Conservation (phyloP, 768 basidiomycete species). For the Boletus subcaerulescens region DNA sequence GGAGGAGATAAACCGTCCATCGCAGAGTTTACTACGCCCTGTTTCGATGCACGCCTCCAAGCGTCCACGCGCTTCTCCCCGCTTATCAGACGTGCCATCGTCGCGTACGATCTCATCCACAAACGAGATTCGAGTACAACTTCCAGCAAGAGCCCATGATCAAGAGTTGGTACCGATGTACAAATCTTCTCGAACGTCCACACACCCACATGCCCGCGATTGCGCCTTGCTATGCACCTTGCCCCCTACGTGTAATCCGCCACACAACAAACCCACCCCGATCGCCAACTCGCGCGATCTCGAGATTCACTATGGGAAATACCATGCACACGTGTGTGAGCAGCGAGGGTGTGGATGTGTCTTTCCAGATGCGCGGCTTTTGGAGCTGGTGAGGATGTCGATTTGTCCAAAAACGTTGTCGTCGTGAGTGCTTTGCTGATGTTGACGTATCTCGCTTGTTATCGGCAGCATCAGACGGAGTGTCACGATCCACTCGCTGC, state of each 20-base stretch:
- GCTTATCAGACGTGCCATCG: conserved; percentile 34
- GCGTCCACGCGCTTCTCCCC: conserved; percentile 30
- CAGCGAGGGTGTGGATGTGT: conserved; percentile 67
- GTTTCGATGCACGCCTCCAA: conserved; percentile 28
- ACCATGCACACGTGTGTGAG: conserved; percentile 82
- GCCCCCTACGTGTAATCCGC: conserved; percentile 77
- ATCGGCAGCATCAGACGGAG: conserved; percentile 72
- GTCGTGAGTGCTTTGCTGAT: conserved; percentile 3
- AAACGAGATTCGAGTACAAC: neutral
- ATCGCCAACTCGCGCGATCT: conserved; percentile 66
- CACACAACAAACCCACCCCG: conserved; percentile 53
- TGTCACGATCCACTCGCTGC: conserved; percentile 86
- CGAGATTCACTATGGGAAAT: conserved; percentile 79
- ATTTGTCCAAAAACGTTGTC: conserved; percentile 1
- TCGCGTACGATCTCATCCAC: conserved; percentile 27
- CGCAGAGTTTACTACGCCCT: neutral
- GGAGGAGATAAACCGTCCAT: neutral
- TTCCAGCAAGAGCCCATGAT: conserved; percentile 8
- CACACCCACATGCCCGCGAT: conserved; percentile 13
- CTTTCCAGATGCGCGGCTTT: conserved; percentile 77
- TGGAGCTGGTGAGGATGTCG: conserved; percentile 65
- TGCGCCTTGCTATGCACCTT: conserved; percentile 63
- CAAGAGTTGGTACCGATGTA: conserved; percentile 26
- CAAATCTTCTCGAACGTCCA: conserved; percentile 33
- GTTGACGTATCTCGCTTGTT: neutral